Base-by-base conservation (phyloP, 164 flowering plant species). In the Warburgia ugandensis region DNA sequence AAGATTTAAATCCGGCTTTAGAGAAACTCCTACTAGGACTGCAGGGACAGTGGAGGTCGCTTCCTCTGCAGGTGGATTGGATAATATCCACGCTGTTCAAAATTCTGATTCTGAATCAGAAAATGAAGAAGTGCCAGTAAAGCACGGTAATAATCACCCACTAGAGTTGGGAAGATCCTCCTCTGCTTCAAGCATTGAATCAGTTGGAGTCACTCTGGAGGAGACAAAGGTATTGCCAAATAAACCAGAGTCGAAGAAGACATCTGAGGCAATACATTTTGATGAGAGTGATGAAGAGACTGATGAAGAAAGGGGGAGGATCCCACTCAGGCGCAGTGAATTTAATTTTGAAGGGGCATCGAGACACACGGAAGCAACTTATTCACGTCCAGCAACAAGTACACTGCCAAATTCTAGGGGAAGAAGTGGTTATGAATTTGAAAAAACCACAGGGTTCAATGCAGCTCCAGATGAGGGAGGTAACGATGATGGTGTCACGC, bases 261-360 rank as follows among this genome's bases (percentile, higher is more conserved):
- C n/a, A n/a, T n/a, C n/a, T n/a, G n/a, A n/a, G 71, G 67, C 59
- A 17, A 38, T 55, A 5, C 54, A 28, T 29, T 60, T 76, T 53
- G 61, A 64, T 38, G 67, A 63, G 36, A 72, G 66, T 51, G 79
- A 75, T 28, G 54, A 45, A 31, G 77, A 76, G 42, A 45, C 21
- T 35, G 51, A 21, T 25, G 40, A 56, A 2, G 55, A 45, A 28
- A 19, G 48, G 3, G 27, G 14, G 12, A 8, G 23, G 12, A 37
- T 43, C 29, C 42, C 39, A 43, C 41, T 27, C 45, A 33, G 2
- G 46, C 1, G 1, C 21, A 17, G 3, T 17, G 42, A 17, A 8
- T 48, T 48, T 13, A 12, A 48, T 17, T 48, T 16, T 9, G 50
- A 30, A n/a, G 35, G 22, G 50, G 33, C 19, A 12, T 14, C 50